phyloP scores from a whole-genome alignment of 202 grass and related monocot species.

The Setaria italica region DNA sequence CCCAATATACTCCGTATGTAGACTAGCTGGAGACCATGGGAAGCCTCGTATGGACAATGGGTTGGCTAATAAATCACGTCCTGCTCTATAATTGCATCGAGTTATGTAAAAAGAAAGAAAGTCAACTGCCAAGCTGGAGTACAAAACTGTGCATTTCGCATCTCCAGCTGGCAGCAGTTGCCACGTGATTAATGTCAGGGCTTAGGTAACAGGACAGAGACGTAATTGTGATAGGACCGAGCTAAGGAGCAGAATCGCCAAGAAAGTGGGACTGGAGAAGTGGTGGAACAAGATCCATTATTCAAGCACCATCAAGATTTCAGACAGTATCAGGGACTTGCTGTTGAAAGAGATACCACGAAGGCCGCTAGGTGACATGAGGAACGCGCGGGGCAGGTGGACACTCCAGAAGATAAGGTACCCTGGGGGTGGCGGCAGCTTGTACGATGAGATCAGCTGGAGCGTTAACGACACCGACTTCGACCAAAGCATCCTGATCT shows the following conservation, averaged over 20 bases:
- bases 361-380: not conserved
- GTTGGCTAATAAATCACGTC: too few relatives aligned
- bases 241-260: not conserved
- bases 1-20: too few relatives aligned
- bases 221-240: not conserved
- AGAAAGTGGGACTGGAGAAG: conserved; percentile 2
- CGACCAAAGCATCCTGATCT: conserved; percentile 26
- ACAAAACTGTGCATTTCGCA: too few relatives aligned
- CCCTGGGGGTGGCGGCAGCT: too few relatives aligned
- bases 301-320: not conserved
- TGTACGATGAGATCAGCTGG: not conserved
- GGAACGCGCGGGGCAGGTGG: not conserved
- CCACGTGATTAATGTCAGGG: too few relatives aligned
- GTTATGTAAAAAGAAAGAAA: too few relatives aligned
- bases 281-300: conserved; percentile 35
- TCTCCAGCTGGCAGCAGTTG: too few relatives aligned
- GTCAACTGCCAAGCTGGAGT: too few relatives aligned
- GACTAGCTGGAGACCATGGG: too few relatives aligned
- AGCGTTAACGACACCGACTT: not conserved
- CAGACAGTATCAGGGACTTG: not conserved
- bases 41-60: too few relatives aligned
- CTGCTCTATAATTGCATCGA: too few relatives aligned
- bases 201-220: too few relatives aligned
- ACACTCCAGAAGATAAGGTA: not conserved
- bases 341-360: not conserved